Base-by-base conservation (phyloP, 441 rosid genomes). In the Breynia disticha region DNA sequence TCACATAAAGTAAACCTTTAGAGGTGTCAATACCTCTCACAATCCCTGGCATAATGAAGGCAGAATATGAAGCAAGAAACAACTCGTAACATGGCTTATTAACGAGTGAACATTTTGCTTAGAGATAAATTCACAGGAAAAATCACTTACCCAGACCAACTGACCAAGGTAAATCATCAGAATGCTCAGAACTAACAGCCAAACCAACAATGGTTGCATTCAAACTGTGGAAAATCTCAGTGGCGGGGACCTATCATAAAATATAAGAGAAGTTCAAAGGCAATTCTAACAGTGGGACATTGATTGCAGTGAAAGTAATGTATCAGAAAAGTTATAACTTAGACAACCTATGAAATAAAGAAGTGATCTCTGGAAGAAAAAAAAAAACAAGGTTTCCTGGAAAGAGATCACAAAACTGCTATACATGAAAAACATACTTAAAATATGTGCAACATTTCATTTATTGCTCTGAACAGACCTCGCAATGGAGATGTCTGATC, bases 191-290 rank as follows among this genome's bases (percentile, higher is more conserved):
- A 74, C 84, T 81, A 58, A 79, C 57, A 48, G 84, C 97, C 79
- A 93, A 78, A 58, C 99, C 97, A 60, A 93, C 96, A 65, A 86
- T 76, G 59, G 85, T 71, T 16, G 83, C 90, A 39, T 89, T 89
- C 81, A 89, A 78, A 71, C 96, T 79, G 75, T 82, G 81, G 71
- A 71, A 86, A 35, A 75, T 61, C 66, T 93, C 98, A 44, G 76
- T 54, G 42, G 57, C 51, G 47, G 88, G 82, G 57, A 84, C 90
- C 99, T 93, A 69, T 57, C 60, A 59, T 22, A 48, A 72, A 54
- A 49, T n/a, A 54, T 37, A 22, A 43, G 49, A 68, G 32, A 24
- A 21, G 57, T 57, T 50, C 51, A 55, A 45, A 45, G 45, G 52
- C 52, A 61, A 50, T 55, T 60, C 48, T 14, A 8, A 38, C 53